phyloP scores from a whole-genome alignment of 225 moss, liverwort and hornwort species.

The Bryoerythrophyllum caledonicum region DNA sequence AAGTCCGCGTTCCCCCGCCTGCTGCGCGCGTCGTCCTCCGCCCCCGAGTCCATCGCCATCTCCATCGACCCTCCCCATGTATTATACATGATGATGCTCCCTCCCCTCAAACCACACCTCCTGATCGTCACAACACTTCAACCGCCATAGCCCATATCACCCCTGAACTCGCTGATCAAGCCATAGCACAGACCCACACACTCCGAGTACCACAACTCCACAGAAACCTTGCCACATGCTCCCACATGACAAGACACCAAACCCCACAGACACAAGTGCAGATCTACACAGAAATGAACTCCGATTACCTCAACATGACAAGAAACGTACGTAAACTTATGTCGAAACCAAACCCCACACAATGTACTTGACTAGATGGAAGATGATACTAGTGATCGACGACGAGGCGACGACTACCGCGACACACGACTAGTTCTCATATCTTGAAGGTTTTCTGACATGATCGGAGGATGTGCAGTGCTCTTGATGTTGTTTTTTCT shows the following conservation, averaged over 20 bases:
- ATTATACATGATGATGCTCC: constrained; percentile 56
- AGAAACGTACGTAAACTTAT: too few species aligned
- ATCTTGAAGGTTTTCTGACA: background rate
- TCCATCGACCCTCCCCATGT: constrained; percentile 86
- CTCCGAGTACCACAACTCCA: background rate
- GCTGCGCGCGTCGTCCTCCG: constrained; percentile 62
- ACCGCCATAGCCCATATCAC: background rate
- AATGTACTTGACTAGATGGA: too few species aligned
- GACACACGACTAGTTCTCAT: background rate
- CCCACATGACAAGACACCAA: too few species aligned
- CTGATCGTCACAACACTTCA: background rate
- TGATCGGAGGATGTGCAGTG: background rate
- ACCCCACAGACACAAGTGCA: too few species aligned
- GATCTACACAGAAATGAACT: too few species aligned
- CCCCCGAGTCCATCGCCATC: constrained; percentile 58
- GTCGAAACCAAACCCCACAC: too few species aligned
- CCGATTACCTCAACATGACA: too few species aligned
- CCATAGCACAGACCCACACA: background rate
- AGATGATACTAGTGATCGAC: too few species aligned
- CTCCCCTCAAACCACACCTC: background rate
- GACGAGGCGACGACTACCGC: background rate
- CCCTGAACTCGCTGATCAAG: background rate
- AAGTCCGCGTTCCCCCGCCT: constrained; percentile 60
- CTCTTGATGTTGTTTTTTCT: background rate
- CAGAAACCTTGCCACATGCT: too few species aligned